These are phyloP conservation scores for Aspergillus novofumigatus DNA, from an alignment of 2,329 filamentous ascomycete genomes.

Conservation along the genomic window DNA sequence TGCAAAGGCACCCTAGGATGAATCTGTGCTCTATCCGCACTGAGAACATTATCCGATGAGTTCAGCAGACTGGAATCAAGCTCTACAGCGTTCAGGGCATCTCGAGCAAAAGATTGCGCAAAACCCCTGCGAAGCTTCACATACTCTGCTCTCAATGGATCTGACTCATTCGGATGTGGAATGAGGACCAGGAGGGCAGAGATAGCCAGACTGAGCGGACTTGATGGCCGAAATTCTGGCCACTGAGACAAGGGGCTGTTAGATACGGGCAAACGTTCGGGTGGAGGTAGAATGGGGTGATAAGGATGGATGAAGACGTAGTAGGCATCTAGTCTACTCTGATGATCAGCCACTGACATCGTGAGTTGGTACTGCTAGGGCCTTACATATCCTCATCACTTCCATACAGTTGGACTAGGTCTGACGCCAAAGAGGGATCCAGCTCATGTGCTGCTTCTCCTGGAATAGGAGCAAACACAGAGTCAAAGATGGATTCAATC, in stretches of 20 bases:
- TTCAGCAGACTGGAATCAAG: slow-evolving; percentile 22
- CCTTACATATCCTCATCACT: slow-evolving; percentile 42
- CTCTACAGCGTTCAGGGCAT: slow-evolving; percentile 22
- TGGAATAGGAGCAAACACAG: slow-evolving; percentile 15
- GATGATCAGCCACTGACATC: not conserved
- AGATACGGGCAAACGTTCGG: slow-evolving; percentile 10
- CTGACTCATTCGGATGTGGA: slow-evolving; percentile 18
- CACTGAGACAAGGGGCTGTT: slow-evolving; percentile 11
- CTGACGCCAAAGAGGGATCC: not conserved
- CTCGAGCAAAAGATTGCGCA: slow-evolving; percentile 22
- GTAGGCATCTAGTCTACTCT: slow-evolving; percentile 25
- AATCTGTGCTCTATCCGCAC: slow-evolving; percentile 11
- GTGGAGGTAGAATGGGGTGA: slow-evolving; percentile 27
- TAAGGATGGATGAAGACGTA: slow-evolving; percentile 30
- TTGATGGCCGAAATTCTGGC: slow-evolving; percentile 15
- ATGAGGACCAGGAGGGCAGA: slow-evolving; percentile 26
- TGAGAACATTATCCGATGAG: slow-evolving; percentile 7
- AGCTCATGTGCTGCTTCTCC: not conserved
- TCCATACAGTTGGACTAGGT: slow-evolving; percentile 41
- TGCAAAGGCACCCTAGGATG: slow-evolving; percentile 19
- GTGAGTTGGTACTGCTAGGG: not conserved
- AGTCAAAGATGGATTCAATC: slow-evolving; percentile 48
- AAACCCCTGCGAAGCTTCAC: slow-evolving; percentile 19
- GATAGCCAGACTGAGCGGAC: slow-evolving; percentile 25
- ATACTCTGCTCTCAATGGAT: slow-evolving; percentile 16